Evolutionary conservation across 345 rosid genomes (phyloP), one percentile per base, ranked within the genome.

Genomic region (Salix exigua): DNA sequence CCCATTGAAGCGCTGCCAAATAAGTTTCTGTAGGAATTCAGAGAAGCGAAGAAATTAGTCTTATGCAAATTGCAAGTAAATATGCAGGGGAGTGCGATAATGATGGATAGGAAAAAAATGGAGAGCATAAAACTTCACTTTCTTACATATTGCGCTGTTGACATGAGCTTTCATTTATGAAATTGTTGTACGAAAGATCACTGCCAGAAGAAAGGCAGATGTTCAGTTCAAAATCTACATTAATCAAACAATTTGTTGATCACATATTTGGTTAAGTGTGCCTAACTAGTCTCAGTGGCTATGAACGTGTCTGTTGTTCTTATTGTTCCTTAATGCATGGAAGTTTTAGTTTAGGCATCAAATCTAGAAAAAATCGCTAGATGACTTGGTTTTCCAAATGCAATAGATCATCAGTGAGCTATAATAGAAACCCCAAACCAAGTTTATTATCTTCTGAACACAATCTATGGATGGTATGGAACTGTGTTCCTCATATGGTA

Each of bases 181-280:
- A 68, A 28, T 68, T 68, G 26, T 68, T 68, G 51, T 68, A 68
- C 14, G 71, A 38, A 40, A 68, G 50, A 48, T 68, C 71, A 68
- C 71, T 68, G 71, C 23, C 37, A 66, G 17, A 38, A 33, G 21
- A 46, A 46, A 46, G 50, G 50, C 4, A 46, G 50, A 46, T 13
- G 5, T 13, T 46, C 18, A 46, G 50, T 46, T 46, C 50, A 46
- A 13, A 14, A 4, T 13, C 17, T 12, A 46, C 14, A 46, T 12
- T 11, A 14, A 46, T 46, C 50, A 46, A 13, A 46, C 50, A 4
- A 46, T 46, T 46, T 46, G 5, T 85, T 85, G 38, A 65, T 85
- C 76, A 81, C 85, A 73, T 82, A 85, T 46, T 13, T 46, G 2
- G 88, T 83, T 46, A 87, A 76, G 18, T 83, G 88, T 87, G 76